A percentile compares a stretch with the other conserved stretches of the same genome.
These are phyloP conservation scores for Leptographium wingfieldii DNA, from an alignment of 2,329 filamentous ascomycete genomes.

Conservation along the genomic window DNA sequence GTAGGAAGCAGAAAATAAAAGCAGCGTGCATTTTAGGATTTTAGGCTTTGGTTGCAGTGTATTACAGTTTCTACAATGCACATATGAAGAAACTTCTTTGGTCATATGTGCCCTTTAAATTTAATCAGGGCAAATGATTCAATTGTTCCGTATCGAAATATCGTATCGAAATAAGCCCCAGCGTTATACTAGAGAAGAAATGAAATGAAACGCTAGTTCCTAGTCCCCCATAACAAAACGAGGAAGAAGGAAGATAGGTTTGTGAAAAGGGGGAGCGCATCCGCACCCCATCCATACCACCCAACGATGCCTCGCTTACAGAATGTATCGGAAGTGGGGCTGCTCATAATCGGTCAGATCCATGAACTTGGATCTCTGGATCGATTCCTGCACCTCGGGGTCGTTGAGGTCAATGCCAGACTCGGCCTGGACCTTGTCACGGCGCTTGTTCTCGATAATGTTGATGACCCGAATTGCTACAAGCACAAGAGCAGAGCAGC, in stretches of 20 bases:
- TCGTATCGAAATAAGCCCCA: neutral
- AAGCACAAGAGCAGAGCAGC: neutral
- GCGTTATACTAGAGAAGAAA: neutral
- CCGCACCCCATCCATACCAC: neutral
- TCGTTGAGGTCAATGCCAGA: neutral
- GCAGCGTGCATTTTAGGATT: neutral
- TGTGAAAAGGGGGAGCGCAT: neutral
- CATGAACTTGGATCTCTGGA: slow-evolving; percentile 1
- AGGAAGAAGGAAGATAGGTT: neutral
- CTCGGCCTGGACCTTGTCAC: slow-evolving; percentile 1
- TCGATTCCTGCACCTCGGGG: neutral
- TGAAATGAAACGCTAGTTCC: neutral
- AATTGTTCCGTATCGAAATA: neutral
- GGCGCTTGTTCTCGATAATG: slow-evolving; percentile 3
- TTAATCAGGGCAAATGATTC: neutral
- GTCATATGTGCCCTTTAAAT: too few relatives aligned
- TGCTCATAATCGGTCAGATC: slow-evolving; percentile 8
- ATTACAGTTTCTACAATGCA: too few relatives aligned
- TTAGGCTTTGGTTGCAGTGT: too few relatives aligned
- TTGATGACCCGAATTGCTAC: neutral
- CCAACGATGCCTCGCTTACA: neutral
- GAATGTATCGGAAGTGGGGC: slow-evolving; percentile 5
- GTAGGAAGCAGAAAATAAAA: neutral
- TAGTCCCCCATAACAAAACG: neutral
- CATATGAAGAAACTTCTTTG: too few relatives aligned